Evolutionary conservation across 768 basidiomycete genomes (phyloP).

Genomic region (Leccinellum luteum): DNA sequence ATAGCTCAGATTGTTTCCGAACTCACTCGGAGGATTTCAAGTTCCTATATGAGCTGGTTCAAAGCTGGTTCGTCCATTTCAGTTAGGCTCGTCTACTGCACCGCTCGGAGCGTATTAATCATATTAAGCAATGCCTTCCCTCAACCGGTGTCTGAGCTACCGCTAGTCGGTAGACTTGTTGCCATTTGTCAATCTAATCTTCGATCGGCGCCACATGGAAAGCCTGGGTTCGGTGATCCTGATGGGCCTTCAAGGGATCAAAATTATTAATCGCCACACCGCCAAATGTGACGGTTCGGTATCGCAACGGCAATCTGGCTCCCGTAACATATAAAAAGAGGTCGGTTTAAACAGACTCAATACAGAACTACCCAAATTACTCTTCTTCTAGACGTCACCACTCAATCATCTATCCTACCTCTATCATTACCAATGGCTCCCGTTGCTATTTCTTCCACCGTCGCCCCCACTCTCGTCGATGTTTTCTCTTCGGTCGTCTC

Average conservation of each 20-base stretch:
- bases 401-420: not conserved
- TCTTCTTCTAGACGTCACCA: constrained; percentile 4
- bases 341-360: constrained; percentile 4
- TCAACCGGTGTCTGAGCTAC: not conserved
- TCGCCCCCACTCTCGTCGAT: constrained; percentile 21
- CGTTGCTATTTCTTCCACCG: constrained; percentile 7
- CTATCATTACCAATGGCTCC: constrained; percentile 12
- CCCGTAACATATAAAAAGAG: constrained; percentile 21
- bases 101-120: constrained; percentile 3
- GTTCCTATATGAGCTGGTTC: constrained; percentile 1
- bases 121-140: not conserved
- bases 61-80: not conserved
- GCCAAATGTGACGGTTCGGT: not conserved
- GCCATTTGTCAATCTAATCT: constrained; percentile 2
- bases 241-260: not conserved
- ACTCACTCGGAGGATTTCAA: not conserved
- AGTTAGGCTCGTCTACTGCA: not conserved
- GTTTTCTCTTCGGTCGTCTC: constrained; percentile 19
- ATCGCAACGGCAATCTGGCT: not conserved
- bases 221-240: not conserved
- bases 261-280: not conserved
- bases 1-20: not conserved
- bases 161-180: not conserved
- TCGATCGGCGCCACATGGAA: constrained; percentile 6
- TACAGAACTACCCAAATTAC: not conserved